Base-by-base conservation (phyloP, 768 basidiomycete species). In the Cubamyces lactineus region DNA sequence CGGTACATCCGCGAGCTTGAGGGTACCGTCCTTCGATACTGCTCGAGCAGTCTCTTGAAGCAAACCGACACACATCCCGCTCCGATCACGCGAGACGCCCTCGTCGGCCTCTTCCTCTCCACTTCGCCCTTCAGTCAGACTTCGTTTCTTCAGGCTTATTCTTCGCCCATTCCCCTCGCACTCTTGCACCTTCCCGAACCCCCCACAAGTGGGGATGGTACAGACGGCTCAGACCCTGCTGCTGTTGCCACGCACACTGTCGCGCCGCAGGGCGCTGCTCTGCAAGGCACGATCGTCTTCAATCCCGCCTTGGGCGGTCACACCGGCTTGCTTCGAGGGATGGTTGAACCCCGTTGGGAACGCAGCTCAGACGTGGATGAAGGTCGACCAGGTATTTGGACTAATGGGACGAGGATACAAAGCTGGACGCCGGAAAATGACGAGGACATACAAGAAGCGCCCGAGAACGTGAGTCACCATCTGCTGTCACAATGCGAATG, bases 1-100 rank as follows among this genome's bases (percentile, higher is more conserved):
- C 86, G 86, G 24, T 88, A 88, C 67, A 83, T 97, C 0, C 85
- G 95, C 34, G 95, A 97, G 71, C 80, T 96, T 76, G 95, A 97
- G 71, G 95, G 95, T n/a, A 94, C 95, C 13, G 74, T 89, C 56
- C 80, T 82, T 67, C 81, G 84, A 9, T 80, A 85, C 67, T 65
- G 60, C 11, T 49, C 57, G 9, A 7, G 26, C 38, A 23, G 40
- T 38, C 60, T 26, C 49, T 28, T 43, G 13, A 50, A 2, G 13
- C 16, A 39, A 12, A 21, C 46, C 45, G 51, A 16, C 34, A 64
- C 66, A 42, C 17, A 12, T 21, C 16, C 58, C 30, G 46, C 43
- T 12, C 16, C 65, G 9, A 47, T 45, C 68, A 24, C 38, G 17
- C 53, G 45, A 38, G 62, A 51, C 39, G 80, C 84, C 1, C 71